phyloP scores from a whole-genome alignment of 108 stramenopile genomes.

The Nitzschia palea region DNA sequence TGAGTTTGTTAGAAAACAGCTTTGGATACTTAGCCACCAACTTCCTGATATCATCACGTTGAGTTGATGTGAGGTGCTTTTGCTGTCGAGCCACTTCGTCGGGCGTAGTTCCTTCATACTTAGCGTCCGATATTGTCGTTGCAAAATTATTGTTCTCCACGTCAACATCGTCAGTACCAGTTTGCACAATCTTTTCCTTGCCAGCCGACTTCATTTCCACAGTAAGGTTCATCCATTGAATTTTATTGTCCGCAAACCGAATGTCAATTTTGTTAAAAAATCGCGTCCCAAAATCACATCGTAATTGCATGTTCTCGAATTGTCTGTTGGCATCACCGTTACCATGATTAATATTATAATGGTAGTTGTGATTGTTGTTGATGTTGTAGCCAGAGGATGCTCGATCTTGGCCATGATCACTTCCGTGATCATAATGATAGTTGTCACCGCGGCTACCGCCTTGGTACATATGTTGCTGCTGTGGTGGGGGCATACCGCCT shows the following conservation, averaged over 20 bases:
- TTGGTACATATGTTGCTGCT: background rate
- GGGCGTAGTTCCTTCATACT: conserved; percentile 27
- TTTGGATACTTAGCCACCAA: conserved; percentile 9
- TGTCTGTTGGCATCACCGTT: no score
- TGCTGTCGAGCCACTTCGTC: conserved; percentile 23
- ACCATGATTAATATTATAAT: no score
- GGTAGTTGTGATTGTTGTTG: no score
- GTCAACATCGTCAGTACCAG: background rate
- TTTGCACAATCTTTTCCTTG: background rate
- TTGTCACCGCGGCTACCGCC: background rate
- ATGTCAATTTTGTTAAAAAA: conserved; percentile 24
- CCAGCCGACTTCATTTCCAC: conserved; percentile 6
- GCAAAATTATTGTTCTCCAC: background rate
- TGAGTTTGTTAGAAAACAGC: conserved; percentile 42
- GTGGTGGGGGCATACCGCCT: background rate
- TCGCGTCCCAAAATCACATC: conserved; percentile 38
- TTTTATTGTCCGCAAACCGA: background rate
- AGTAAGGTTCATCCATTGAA: conserved; percentile 25
- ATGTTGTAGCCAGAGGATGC: no score
- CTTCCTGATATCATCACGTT: conserved; percentile 19
- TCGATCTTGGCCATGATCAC: background rate
- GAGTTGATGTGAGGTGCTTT: conserved; percentile 26
- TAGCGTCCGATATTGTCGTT: conserved; percentile 30
- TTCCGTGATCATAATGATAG: background rate
- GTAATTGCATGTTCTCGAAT: conserved; percentile 4